Base-by-base conservation (phyloP, 306 rosid genomes). In the Quercus parvula region DNA sequence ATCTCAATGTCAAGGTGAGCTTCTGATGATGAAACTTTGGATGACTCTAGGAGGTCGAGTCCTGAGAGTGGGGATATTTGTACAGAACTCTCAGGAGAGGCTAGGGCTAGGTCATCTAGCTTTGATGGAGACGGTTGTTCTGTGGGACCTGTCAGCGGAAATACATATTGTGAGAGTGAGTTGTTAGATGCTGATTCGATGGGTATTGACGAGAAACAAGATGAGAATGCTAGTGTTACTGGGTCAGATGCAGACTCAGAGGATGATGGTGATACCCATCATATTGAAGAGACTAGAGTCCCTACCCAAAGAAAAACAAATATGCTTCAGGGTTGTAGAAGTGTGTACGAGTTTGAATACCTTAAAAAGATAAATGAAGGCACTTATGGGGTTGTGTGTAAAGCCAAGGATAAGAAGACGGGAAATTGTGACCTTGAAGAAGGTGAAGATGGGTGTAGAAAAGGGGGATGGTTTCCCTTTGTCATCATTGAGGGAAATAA, bases 351-450 rank as follows among this genome's bases (percentile, higher is more conserved):
- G 80, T 96, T 84, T 87, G 97, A 92, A 76, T 93, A 85, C 86
- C 84, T 94, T 73, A 92, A 89, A 84, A 92, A 94, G 84, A 92
- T 94, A 71, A 89, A 87, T 72, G 99, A 96, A 87, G 99, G 99
- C 64, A 96, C 99, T 51, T 96, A 96, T 63, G 98, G 99, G 35
- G 87, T 96, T 88, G 99, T 96, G 59, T 96, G 86, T 75, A 93
- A 89, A 88, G 99, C 97, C 68, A 91, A 56, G 83, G 98, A 96
- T 86, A 93, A 88, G 84, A 22, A 22, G 22, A 22, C 22, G 96
- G 59, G 94, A 91, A 79, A 56, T 91, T 24, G 93, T 89, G 19
- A 98, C 98, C 19, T 78, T 96, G 30, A 96, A 96, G 89, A 96
- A 96, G 92, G 97, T 96, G 81, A 96, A 96, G 89, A 96, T 90